These are phyloP conservation scores for Penicillium mononematosum DNA, from an alignment of 495 filamentous ascomycete species.

Conservation along the genomic window DNA sequence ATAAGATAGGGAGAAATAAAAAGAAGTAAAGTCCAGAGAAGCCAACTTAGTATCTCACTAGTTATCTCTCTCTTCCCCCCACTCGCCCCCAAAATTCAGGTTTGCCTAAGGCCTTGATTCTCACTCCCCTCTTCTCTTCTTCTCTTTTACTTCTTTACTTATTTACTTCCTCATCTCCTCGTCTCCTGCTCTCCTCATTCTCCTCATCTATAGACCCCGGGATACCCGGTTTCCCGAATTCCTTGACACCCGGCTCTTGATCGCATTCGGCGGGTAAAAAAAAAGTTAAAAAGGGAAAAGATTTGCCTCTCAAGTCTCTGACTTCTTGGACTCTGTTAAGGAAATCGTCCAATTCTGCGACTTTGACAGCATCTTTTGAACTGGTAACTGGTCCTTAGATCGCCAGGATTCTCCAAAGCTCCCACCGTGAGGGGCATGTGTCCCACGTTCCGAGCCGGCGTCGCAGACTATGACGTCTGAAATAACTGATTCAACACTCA, in stretches of 20 bases:
- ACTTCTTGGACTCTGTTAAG: slow-evolving; percentile 3
- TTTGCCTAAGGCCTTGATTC: slow-evolving; percentile 13
- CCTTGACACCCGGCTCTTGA: slow-evolving; percentile 17
- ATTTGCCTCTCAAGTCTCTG: slow-evolving; percentile 30
- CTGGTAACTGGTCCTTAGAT: not conserved
- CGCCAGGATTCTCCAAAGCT: not conserved
- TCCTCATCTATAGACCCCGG: not conserved
- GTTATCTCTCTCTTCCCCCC: slow-evolving; percentile 6
- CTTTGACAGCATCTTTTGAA: not conserved
- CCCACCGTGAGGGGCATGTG: slow-evolving; percentile 37
- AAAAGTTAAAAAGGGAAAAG: slow-evolving; percentile 25
- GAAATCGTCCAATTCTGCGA: not conserved
- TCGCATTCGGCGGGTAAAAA: slow-evolving; percentile 26
- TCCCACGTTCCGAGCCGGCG: slow-evolving; percentile 32
- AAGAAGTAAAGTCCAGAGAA: not conserved
- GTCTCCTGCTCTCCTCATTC: not conserved
- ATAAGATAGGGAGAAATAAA: not conserved
- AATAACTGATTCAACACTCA: slow-evolving; percentile 32
- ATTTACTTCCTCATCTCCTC: not conserved
- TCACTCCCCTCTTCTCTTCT: slow-evolving; percentile 14
- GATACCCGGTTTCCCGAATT: not conserved
- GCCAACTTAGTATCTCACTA: not conserved
- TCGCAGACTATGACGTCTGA: slow-evolving; percentile 48
- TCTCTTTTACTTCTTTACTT: slow-evolving; percentile 7
- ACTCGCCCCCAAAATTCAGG: slow-evolving; percentile 6